phyloP scores from a whole-genome alignment of 805 yeast genomes.

The Ascoidea rubescens region DNA sequence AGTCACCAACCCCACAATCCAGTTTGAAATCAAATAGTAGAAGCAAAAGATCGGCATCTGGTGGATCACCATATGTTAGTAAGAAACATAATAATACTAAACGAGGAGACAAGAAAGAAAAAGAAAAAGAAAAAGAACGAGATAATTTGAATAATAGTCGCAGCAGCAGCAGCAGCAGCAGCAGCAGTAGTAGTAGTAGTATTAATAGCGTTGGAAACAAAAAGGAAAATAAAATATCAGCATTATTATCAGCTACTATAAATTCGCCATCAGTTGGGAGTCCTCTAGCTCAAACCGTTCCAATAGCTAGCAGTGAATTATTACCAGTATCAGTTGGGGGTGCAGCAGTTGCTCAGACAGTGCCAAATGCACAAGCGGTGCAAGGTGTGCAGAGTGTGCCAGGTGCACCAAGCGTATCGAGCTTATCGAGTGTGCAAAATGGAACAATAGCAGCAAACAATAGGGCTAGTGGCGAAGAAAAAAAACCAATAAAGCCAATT shows the following conservation, averaged over 20 bases:
- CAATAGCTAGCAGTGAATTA: too few relatives aligned
- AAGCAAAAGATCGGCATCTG: background rate
- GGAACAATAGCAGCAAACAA: background rate
- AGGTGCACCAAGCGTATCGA: too few relatives aligned
- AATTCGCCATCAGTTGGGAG: background rate
- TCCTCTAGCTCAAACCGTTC: background rate
- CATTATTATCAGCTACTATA: background rate
- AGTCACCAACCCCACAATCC: background rate
- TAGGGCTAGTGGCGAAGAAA: background rate
- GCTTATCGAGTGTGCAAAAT: too few relatives aligned
- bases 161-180: background rate
- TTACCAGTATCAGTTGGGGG: background rate
- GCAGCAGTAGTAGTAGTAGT: background rate
- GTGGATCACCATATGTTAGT: background rate
- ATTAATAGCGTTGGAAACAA: too few relatives aligned
- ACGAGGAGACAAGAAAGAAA: background rate
- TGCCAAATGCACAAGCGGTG: too few relatives aligned
- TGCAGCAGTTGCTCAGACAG: too few relatives aligned
- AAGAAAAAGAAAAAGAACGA: background rate
- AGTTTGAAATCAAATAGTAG: background rate
- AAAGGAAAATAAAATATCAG: background rate
- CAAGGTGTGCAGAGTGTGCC: too few relatives aligned
- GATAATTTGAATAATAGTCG: too few relatives aligned
- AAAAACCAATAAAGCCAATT: background rate
- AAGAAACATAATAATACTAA: background rate